Percentiles rank a stretch among this genome's conserved stretches.
Conservation (phyloP, 2,329 filamentous ascomycete genomes). For the Coniochaeta sp. region DNA sequence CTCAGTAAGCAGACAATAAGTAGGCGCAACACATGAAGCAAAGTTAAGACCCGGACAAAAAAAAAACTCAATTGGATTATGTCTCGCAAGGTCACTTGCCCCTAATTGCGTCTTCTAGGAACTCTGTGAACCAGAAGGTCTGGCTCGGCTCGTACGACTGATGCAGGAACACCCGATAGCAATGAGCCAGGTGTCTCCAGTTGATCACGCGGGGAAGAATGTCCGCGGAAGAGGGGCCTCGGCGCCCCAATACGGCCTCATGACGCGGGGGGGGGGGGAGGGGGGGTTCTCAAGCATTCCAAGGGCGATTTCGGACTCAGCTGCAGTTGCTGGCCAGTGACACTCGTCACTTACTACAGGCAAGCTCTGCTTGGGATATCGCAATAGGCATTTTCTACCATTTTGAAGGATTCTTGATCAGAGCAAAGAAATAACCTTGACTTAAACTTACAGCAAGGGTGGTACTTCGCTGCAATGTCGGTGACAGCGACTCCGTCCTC, state of each 20-base stretch:
- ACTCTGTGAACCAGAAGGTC: neutral
- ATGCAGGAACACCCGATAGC: neutral
- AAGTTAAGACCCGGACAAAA: neutral
- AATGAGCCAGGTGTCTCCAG: neutral
- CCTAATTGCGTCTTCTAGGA: too few species aligned
- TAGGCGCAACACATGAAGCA: neutral
- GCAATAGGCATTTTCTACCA: too few species aligned
- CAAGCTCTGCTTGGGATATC: too few species aligned
- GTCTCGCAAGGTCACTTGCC: neutral
- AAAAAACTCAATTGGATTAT: neutral
- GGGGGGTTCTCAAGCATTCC: too few species aligned
- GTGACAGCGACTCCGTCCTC: slow-evolving; percentile 4
- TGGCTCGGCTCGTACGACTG: slow-evolving; percentile 2
- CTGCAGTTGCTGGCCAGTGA: neutral
- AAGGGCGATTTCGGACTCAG: neutral
- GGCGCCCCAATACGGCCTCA: neutral
- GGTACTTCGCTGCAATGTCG: neutral
- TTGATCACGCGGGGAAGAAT: neutral
- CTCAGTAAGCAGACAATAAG: neutral
- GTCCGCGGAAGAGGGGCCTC: neutral
- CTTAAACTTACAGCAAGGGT: neutral
- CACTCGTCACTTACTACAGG: neutral
- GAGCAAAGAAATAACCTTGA: neutral
- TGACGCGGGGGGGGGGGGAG: too few species aligned
- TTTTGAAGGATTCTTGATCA: neutral